These are phyloP conservation scores for Chaetomiaceae sp. DNA, from an alignment of 2,329 filamentous ascomycete species.

Conservation along the genomic window DNA sequence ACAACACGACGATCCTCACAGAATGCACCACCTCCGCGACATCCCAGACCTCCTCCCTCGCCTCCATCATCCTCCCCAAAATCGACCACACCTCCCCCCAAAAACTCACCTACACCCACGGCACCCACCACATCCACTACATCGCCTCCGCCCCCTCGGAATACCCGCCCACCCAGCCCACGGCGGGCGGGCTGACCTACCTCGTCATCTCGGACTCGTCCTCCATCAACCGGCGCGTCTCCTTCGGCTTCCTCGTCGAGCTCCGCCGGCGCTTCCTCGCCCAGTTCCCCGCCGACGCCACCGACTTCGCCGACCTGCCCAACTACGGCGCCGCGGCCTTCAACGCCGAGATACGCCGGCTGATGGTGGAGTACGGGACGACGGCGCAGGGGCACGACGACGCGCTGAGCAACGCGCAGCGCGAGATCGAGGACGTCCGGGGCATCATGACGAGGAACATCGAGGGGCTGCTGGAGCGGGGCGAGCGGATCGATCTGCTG, in stretches of 20 bases:
- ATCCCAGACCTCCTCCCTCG: constrained; percentile 78
- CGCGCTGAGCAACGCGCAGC: constrained; percentile 75
- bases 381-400: constrained; percentile 65
- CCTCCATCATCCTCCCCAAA: constrained; percentile 91
- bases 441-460: constrained; percentile 97
- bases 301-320: constrained; percentile 72
- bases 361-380: constrained; percentile 83
- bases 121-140: constrained; percentile 91
- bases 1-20: constrained; percentile 86
- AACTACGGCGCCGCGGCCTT: constrained; percentile 89
- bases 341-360: constrained; percentile 68
- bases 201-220: constrained; percentile 80
- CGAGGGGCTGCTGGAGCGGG: constrained; percentile 79
- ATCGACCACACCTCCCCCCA: constrained; percentile 76
- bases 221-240: constrained; percentile 71
- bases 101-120: constrained; percentile 92
- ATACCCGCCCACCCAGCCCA: constrained; percentile 48
- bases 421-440: constrained; percentile 86
- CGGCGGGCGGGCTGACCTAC: constrained; percentile 81
- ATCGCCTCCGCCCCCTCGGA: constrained; percentile 76
- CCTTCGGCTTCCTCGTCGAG: constrained; percentile 88
- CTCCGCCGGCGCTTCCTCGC: constrained; percentile 82
- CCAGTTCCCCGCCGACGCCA: constrained; percentile 57
- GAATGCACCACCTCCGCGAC: constrained; percentile 87
- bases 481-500: constrained; percentile 87